phyloP scores from a whole-genome alignment of 352 stramenopile genomes.

The Thalassiosira mediterranea region DNA sequence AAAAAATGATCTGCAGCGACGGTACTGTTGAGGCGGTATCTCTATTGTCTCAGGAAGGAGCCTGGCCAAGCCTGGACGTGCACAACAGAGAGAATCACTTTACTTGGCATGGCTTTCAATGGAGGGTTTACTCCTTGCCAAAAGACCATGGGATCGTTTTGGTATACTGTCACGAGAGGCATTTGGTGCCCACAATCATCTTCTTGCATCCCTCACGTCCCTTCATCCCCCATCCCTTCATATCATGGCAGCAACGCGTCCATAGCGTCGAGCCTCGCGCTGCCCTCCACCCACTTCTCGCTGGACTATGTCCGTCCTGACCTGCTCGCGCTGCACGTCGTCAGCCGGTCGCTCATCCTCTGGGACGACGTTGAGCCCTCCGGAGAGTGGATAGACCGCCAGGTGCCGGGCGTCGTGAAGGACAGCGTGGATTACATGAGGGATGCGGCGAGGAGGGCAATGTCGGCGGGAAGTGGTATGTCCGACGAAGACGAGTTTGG shows the following conservation, averaged over 20 bases:
- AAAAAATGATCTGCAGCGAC: too few relatives aligned
- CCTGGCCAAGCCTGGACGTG: too few relatives aligned
- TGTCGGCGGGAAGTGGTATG: constrained; percentile 26
- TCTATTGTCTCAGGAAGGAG: too few relatives aligned
- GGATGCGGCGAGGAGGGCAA: constrained; percentile 29
- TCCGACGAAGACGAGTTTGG: constrained; percentile 66
- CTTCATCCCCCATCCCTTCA: background rate
- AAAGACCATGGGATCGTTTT: too few relatives aligned
- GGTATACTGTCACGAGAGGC: too few relatives aligned
- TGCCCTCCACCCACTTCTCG: constrained; percentile 94
- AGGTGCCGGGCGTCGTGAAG: constrained; percentile 81
- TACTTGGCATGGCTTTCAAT: too few relatives aligned
- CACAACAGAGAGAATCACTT: too few relatives aligned
- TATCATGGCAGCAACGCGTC: constrained; percentile 51
- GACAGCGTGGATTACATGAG: constrained; percentile 49
- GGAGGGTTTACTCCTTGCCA: too few relatives aligned
- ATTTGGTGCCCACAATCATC: background rate
- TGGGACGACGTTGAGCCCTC: constrained; percentile 93
- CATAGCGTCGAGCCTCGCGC: constrained; percentile 85
- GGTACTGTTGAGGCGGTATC: too few relatives aligned
- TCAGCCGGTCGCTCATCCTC: constrained; percentile 93
- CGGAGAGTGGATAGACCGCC: constrained; percentile 89
- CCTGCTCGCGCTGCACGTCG: constrained; percentile 91
- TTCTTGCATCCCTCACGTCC: background rate
- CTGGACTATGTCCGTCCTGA: constrained; percentile 96